Percentiles rank a stretch among this genome's conserved stretches.
Conservation (phyloP, 2,329 filamentous ascomycete species). For the Monosporascus sp. region DNA sequence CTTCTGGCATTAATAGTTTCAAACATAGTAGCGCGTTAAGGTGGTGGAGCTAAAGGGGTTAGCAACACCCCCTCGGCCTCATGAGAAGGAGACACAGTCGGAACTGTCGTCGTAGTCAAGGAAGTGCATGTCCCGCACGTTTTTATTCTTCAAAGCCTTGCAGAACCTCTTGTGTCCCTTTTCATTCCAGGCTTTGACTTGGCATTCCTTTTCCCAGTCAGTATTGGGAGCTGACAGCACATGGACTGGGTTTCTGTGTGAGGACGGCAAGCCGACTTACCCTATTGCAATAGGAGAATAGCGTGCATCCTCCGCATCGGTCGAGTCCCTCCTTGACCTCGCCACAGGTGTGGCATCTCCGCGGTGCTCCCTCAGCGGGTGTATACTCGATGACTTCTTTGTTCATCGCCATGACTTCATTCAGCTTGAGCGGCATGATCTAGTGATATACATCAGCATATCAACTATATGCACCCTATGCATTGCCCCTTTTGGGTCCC, state of each 20-base stretch:
- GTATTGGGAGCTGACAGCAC: not conserved
- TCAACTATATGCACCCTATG: not conserved
- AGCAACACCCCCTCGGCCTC: not conserved
- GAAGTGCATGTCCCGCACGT: conserved; percentile 11
- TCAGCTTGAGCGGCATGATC: conserved; percentile 13
- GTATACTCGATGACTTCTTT: conserved; percentile 9
- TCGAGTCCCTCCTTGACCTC: conserved; percentile 3
- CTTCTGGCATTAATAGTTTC: no score
- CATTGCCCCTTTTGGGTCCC: not conserved
- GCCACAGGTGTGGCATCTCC: conserved; percentile 12
- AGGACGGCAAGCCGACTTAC: conserved; percentile 2
- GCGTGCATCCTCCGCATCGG: conserved; percentile 8
- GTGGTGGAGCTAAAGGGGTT: no score
- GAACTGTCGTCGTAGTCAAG: conserved; percentile 9
- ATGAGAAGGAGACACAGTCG: not conserved
- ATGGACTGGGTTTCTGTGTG: not conserved
- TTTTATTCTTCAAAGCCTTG: conserved; percentile 12
- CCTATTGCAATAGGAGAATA: conserved; percentile 14
- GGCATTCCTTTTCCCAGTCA: conserved; percentile 10
- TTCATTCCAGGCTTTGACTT: conserved; percentile 15
- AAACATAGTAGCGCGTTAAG: no score
- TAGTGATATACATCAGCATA: not conserved
- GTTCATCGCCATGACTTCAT: conserved; percentile 14
- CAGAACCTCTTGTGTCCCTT: conserved; percentile 17
- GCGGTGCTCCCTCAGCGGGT: not conserved